phyloP scores from a whole-genome alignment of 441 rosid species.

The Omphalea diandra region DNA sequence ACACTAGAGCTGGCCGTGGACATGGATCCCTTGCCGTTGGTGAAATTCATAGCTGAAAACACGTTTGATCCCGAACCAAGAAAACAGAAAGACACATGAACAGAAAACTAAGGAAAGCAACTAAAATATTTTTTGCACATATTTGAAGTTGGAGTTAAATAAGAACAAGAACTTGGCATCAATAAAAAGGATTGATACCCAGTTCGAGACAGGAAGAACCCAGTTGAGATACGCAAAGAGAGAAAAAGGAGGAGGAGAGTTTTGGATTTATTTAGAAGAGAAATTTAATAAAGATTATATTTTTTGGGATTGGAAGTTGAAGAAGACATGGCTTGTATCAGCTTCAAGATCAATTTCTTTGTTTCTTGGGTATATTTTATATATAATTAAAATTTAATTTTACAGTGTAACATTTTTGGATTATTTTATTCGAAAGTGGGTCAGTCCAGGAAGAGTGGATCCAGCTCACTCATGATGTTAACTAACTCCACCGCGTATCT shows the following conservation, averaged over 20 bases:
- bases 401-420: slow-evolving; percentile 6
- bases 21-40: slow-evolving; percentile 60
- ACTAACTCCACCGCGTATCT: slow-evolving; percentile 43
- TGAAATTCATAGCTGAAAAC: slow-evolving; percentile 47
- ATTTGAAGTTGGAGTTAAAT: slow-evolving; percentile 22
- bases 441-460: slow-evolving; percentile 70
- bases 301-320: slow-evolving; percentile 36
- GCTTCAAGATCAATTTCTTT: slow-evolving; percentile 47
- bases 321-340: slow-evolving; percentile 38
- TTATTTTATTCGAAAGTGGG: slow-evolving; percentile 49
- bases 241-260: slow-evolving; percentile 7
- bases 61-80: slow-evolving; percentile 19
- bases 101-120: slow-evolving; percentile 14
- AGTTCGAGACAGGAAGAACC: slow-evolving; percentile 33
- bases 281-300: slow-evolving; percentile 2
- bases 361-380: slow-evolving; percentile 20
- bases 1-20: slow-evolving; percentile 45
- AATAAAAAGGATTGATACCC: slow-evolving; percentile 30
- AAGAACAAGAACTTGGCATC: slow-evolving; percentile 27
- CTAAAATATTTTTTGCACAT: slow-evolving; percentile 34
- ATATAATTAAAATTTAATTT: neutral
- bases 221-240: slow-evolving; percentile 32
- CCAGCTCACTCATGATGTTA: slow-evolving; percentile 72
- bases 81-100: slow-evolving; percentile 8
- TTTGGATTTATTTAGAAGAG: slow-evolving; percentile 13